Evolutionary conservation across 441 rosid species (phyloP).

Genomic region (Sinapis alba): DNA sequence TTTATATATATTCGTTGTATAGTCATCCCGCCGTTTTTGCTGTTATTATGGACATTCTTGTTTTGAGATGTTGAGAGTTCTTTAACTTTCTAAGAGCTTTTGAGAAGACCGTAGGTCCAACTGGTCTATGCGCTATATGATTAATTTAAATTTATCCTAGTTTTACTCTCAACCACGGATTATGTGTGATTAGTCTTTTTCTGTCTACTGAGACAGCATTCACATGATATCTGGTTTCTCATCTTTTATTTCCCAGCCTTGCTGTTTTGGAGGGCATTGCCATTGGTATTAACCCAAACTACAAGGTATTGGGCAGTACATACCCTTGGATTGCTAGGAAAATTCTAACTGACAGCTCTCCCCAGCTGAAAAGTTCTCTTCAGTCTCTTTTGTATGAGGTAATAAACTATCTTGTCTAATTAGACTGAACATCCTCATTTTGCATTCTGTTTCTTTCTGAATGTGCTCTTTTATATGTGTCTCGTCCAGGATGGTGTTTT

Average conservation of each 20-base stretch:
- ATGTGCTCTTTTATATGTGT: conserved; percentile 6
- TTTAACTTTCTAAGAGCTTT: not conserved
- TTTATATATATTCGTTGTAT: conserved; percentile 3
- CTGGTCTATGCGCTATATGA: conserved; percentile 21
- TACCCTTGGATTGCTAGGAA: conserved; percentile 98
- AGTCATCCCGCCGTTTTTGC: not conserved
- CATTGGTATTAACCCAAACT: conserved; percentile 70
- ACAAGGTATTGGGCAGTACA: conserved; percentile 96
- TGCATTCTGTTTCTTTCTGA: conserved; percentile 21
- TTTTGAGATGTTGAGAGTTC: conserved; percentile 19
- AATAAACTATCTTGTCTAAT: conserved; percentile 21
- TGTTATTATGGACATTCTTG: conserved; percentile 18
- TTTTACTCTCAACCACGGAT: conserved; percentile 12
- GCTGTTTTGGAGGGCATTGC: conserved; percentile 99
- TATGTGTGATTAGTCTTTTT: conserved; percentile 9
- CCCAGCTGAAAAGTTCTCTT: conserved; percentile 80
- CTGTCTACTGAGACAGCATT: conserved; percentile 10
- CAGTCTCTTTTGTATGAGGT: conserved; percentile 87
- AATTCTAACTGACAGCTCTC: conserved; percentile 87
- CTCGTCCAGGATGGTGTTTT: conserved; percentile 78
- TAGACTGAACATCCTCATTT: not conserved
- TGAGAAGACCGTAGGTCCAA: conserved; percentile 19
- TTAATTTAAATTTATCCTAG: not conserved
- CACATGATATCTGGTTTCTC: conserved; percentile 11
- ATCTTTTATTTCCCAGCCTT: conserved; percentile 56